Evolutionary conservation across 1,284 basidiomycete genomes (phyloP).

Genomic region (Athelia psychrophila): DNA sequence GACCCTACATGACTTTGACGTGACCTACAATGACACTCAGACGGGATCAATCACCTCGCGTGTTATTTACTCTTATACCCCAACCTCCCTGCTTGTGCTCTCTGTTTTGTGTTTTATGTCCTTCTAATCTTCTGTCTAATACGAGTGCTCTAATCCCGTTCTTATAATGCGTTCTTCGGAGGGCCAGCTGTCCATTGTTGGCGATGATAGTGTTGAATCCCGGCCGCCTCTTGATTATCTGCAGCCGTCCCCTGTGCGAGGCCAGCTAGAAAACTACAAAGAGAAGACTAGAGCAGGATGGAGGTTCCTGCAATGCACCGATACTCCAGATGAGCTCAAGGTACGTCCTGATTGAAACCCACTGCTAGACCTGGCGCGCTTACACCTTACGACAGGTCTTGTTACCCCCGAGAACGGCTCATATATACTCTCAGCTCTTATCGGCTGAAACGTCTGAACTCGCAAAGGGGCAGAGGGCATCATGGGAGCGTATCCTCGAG

Average conservation of each 20-base stretch:
- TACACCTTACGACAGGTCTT: constrained; percentile 44
- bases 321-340: constrained; percentile 71
- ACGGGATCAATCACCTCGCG: no score
- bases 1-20: no score
- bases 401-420: constrained; percentile 65
- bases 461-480: constrained; percentile 47
- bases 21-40: no score
- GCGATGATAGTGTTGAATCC: background rate
- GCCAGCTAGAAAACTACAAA: constrained; percentile 65
- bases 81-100: no score
- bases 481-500: constrained; percentile 65
- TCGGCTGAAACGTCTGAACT: constrained; percentile 59
- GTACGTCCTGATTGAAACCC: constrained; percentile 27
- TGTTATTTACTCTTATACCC: no score
- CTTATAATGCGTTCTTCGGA: background rate
- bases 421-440: constrained; percentile 64
- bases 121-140: no score
- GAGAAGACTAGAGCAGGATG: constrained; percentile 52
- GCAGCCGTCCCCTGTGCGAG: constrained; percentile 62
- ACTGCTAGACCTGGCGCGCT: constrained; percentile 6
- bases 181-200: background rate
- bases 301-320: constrained; percentile 70
- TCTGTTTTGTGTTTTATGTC: no score
- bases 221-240: constrained; percentile 48
- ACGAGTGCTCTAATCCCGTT: no score